phyloP scores from a whole-genome alignment of 192 early-diverging fungal genomes.

The Entomortierella beljakovae region DNA sequence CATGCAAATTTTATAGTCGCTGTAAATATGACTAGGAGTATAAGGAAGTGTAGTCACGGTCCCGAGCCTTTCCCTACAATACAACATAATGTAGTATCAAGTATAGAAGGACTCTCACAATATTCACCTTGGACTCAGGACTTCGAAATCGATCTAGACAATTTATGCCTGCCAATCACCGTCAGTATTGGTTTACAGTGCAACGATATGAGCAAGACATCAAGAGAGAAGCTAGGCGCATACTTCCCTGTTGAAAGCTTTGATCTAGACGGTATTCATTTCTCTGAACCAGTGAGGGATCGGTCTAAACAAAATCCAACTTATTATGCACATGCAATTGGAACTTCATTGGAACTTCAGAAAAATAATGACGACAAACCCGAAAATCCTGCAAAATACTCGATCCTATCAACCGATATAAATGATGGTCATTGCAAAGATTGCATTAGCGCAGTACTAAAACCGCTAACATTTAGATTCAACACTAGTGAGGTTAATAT shows the following conservation, averaged over 20 bases:
- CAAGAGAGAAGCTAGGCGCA: neutral
- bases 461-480: constrained; percentile 12
- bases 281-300: constrained; percentile 24
- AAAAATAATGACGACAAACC: neutral
- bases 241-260: constrained; percentile 28
- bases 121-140: constrained; percentile 13
- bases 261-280: constrained; percentile 25
- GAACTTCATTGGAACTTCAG: neutral
- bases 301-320: neutral
- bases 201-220: neutral
- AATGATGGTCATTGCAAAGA: neutral
- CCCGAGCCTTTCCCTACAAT: neutral
- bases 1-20: neutral
- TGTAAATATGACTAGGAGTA: neutral
- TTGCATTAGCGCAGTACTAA: neutral
- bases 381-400: neutral
- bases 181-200: constrained; percentile 17
- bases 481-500: constrained; percentile 8
- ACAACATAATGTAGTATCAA: neutral
- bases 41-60: neutral
- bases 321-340: neutral
- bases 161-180: constrained; percentile 2
- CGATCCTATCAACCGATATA: neutral
- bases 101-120: constrained; percentile 11
- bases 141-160: constrained; percentile 16